A percentile compares a stretch with the other conserved stretches of the same genome.
Conservation (phyloP, 768 basidiomycete species). For the Cystobasidium onofrii region DNA sequence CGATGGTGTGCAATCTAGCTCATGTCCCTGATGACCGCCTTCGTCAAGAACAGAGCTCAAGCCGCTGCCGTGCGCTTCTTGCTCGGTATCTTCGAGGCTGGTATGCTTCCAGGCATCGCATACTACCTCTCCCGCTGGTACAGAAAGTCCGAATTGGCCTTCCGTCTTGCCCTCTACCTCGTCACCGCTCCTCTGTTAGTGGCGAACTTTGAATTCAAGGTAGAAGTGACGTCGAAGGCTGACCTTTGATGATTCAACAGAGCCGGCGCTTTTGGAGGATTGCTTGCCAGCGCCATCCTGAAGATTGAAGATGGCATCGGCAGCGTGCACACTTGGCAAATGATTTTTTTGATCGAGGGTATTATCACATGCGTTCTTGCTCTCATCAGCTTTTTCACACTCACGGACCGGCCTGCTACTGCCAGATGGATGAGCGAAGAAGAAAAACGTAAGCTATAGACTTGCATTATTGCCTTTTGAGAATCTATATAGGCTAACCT, state of each 20-base stretch:
- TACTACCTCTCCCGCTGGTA: slow-evolving; percentile 28
- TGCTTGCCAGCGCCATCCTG: slow-evolving; percentile 13
- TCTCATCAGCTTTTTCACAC: neutral
- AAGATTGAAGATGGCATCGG: slow-evolving; percentile 3
- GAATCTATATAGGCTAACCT: neutral
- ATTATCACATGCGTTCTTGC: slow-evolving; percentile 27
- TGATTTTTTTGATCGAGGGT: slow-evolving; percentile 31
- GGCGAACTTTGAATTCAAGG: neutral
- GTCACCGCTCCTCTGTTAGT: slow-evolving; percentile 17
- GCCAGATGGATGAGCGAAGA: slow-evolving; percentile 24
- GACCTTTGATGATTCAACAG: neutral
- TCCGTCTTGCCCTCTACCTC: slow-evolving; percentile 24
- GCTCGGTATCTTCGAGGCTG: slow-evolving; percentile 32
- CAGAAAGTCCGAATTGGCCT: slow-evolving; percentile 22
- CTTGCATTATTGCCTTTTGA: neutral
- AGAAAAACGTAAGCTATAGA: neutral
- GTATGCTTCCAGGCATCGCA: slow-evolving; percentile 30
- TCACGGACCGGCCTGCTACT: slow-evolving; percentile 11
- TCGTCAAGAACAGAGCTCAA: slow-evolving; percentile 2
- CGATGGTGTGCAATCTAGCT: too few relatives aligned
- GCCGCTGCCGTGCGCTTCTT: slow-evolving; percentile 21
- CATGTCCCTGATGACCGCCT: slow-evolving; percentile 13
- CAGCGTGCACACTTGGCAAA: slow-evolving; percentile 8
- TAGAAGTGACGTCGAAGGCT: neutral
- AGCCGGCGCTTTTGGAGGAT: slow-evolving; percentile 21